A percentile compares a stretch with the other conserved stretches of the same genome.
phyloP scores from a whole-genome alignment of 2,329 filamentous ascomycete genomes.

The Eutypella sp. region DNA sequence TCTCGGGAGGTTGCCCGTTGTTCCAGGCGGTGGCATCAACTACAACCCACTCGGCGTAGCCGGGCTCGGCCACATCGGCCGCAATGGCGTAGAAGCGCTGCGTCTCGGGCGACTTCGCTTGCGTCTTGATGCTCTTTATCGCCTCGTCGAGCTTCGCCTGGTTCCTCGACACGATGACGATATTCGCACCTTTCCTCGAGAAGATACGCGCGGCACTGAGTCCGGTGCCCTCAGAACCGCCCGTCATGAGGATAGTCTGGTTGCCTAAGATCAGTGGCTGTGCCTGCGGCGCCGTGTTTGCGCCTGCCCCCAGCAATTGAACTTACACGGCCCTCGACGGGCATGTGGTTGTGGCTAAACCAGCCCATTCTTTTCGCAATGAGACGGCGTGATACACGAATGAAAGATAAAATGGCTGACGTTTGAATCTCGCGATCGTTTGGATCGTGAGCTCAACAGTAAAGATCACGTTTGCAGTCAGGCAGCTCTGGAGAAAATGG shows the following conservation, averaged over 20 bases:
- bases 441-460: no score
- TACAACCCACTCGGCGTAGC: slow-evolving; percentile 64
- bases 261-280: neutral
- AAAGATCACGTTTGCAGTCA: no score
- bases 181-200: slow-evolving; percentile 71
- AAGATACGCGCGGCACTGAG: slow-evolving; percentile 67
- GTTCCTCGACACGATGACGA: slow-evolving; percentile 74
- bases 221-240: slow-evolving; percentile 86
- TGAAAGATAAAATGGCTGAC: no score
- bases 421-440: no score
- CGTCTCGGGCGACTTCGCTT: slow-evolving; percentile 54
- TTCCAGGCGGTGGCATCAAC: slow-evolving; percentile 73
- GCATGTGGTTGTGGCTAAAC: slow-evolving; percentile 64
- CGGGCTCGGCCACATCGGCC: slow-evolving; percentile 66
- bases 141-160: slow-evolving; percentile 66
- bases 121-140: slow-evolving; percentile 45
- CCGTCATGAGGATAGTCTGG: slow-evolving; percentile 53
- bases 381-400: no score
- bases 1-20: slow-evolving; percentile 62
- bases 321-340: slow-evolving; percentile 71
- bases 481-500: no score
- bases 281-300: slow-evolving; percentile 64
- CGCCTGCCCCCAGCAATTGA: neutral
- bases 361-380: slow-evolving; percentile 44
- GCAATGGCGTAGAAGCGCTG: slow-evolving; percentile 79